phyloP scores from a whole-genome alignment of 805 yeast species.

The Ogataea allantospora region DNA sequence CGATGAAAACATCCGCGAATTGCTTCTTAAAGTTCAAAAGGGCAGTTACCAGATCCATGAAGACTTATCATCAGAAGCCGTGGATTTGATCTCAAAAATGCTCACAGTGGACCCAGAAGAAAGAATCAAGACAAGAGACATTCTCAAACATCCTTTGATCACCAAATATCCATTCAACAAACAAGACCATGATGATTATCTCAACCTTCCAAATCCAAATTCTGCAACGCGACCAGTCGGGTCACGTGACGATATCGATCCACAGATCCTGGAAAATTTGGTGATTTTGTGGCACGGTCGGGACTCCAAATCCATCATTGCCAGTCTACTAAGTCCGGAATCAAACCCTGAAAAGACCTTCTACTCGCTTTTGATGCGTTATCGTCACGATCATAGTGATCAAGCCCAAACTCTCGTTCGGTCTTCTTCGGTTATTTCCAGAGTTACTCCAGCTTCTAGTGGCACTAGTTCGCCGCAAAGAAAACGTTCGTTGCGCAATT shows the following conservation, averaged over 20 bases:
- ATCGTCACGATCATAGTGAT: constrained; percentile 35
- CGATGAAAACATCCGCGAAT: constrained; percentile 87
- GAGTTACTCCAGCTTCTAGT: constrained; percentile 27
- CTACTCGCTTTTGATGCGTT: constrained; percentile 35
- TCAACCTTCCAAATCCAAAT: constrained; percentile 53
- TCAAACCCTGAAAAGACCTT: constrained; percentile 39
- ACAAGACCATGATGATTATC: constrained; percentile 29
- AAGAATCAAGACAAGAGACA: constrained; percentile 76
- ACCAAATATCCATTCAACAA: constrained; percentile 62
- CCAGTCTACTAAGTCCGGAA: constrained; percentile 28
- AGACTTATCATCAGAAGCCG: constrained; percentile 78
- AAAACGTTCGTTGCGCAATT: constrained; percentile 38
- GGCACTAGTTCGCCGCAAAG: constrained; percentile 31
- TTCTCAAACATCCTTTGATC: constrained; percentile 77
- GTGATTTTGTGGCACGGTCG: constrained; percentile 60
- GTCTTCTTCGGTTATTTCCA: constrained; percentile 32
- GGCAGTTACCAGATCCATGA: constrained; percentile 85
- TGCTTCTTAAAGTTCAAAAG: constrained; percentile 84
- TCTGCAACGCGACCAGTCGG: constrained; percentile 52
- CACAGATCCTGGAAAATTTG: constrained; percentile 52
- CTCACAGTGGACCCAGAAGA: constrained; percentile 76
- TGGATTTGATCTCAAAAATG: constrained; percentile 79
- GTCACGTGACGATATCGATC: constrained; percentile 47
- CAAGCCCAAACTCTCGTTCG: constrained; percentile 25
- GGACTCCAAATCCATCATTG: constrained; percentile 35